Base-by-base conservation (phyloP, 2,329 filamentous ascomycete species). In the Didymosphaeria variabile region DNA sequence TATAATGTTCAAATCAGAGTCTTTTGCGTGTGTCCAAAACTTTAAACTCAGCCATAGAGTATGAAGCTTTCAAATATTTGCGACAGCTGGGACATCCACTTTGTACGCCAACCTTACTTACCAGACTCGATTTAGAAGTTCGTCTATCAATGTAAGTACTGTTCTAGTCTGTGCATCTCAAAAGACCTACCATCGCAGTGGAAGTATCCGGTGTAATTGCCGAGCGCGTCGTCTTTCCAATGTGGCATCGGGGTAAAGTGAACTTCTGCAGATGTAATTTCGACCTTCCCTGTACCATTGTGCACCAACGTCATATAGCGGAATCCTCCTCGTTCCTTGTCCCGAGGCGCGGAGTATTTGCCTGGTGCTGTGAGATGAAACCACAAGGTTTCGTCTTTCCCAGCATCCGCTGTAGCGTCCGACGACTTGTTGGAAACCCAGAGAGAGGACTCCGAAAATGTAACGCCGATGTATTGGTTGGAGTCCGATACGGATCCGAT, bases 381-480 rank as follows among this genome's bases (percentile, higher is more conserved):
- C 82, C 82, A 86, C 0, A 86, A 73, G 0, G 79, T 77, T 53
- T 81, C 79, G 51, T 86, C 84, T 12, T 82, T 77, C 0, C 80
- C 82, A 5, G 77, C 74, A 54, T 83, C 80, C 2, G 77, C 77
- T 0, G 81, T 85, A 1, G 80, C 81, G 68, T 86, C 84, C 60
- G 79, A 79, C 8, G 72, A 78, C 31, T 79, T 66, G 3, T 77
- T 78, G 40, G 79, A 84, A 49, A 87, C 82, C 82, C 82, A 87
- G 1, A 84, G 63, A 0, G 77, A 80, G 59, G 73, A 77, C 55
- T 82, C 80, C 1, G 77, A 76, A 58, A 79, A 82, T 1, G 79
- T 78, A 31, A 82, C 69, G 52, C 80, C 80, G 46, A 82, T 80
- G 64, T 74, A 79, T 52, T 81, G 78, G 36, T 74, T 66, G 0